Base-by-base conservation (phyloP, 2,329 filamentous ascomycete species). In the Myriosclerotinia duriaeana region DNA sequence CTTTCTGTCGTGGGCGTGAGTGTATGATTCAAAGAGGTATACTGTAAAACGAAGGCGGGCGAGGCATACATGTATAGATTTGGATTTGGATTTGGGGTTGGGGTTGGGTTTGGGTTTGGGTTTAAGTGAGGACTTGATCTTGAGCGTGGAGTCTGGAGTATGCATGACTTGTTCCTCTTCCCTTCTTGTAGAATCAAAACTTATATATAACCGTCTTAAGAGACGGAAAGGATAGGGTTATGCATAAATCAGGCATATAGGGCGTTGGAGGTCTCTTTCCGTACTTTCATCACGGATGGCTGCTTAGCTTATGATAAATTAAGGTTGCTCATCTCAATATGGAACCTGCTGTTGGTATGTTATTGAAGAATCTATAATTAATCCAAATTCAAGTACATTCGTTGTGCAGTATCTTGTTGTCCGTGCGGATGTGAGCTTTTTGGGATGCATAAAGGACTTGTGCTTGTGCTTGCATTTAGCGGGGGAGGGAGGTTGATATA, bases 71-170 rank as follows among this genome's bases (percentile, higher is more conserved):
- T 36, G 12, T 20, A 30, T 15, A 36, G 4, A 14, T 53, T 20
- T 30, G 14, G 46, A 36, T 40, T 52, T 7, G 34, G 58, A 26
- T 34, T 34, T 34, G 30, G 30, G 5, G n/a, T n/a, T 40, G 6
- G 52, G 52, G 3, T 30, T 17, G 2, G 22, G 52, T 17, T 36
- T 53, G 26, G 52, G 20, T 11, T 30, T 34, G 2, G 52, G 9
- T 53, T 62, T 34, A 34, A 34, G 30, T 34, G 30, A 34, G 30
- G 30, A 34, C 30, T 34, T 5, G 14, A 14, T n/a, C 7, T 48
- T 59, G 42, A 59, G 56, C 56, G 56, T 48, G 56, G 56, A 48
- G 56, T 59, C 5, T 1, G 42, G 56, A 26, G 56, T 34, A 1
- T n/a, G 5, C 20, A 3, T 15, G 44, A 2, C 8, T 20, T 46